Base-by-base conservation (phyloP, 805 yeast genomes). In the Wickerhamia fluorescens region DNA sequence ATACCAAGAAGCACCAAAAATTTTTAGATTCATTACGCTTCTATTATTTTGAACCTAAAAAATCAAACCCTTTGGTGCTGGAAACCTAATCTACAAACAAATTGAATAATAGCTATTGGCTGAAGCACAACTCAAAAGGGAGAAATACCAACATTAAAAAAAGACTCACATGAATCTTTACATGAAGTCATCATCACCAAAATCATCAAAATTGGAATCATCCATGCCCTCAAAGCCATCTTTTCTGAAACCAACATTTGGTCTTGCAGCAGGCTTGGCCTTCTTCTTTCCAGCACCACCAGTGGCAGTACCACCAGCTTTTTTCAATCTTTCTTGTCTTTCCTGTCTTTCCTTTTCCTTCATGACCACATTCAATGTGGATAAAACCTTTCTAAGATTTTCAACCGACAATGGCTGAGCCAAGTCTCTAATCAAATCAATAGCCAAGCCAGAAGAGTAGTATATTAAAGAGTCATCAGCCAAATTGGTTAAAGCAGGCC, bases 231-330 rank as follows among this genome's bases (percentile, higher is more conserved):
- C 75, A 22, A 68, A 66, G 29, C 62, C 64, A 47, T 78, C 86
- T 57, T 80, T 79, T 68, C 78, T 82, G 59, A 69, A 69, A 27
- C 73, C 56, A 27, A 58, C 60, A 38, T 62, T 74, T 29, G 82
- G 66, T 53, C 78, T 80, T 25, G 85, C 80, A 33, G 75, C 58
- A 33, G 84, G 80, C 58, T 82, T 81, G 34, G 86, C 95, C 75
- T 88, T 89, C 75, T 82, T 81, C 73, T 88, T 87, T 59, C 95
- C 94, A 21, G 94, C 92, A 53, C 96, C 96, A 46, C 94, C 94
- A 14, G 85, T 73, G 22, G 89, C 75, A 16, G 94, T 82, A 40
- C 89, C 92, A 38, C 92, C 89, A 31, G 84, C 69, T 53, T 78
- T 80, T 44, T 81, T 73, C 47, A 83, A 62, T 56, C 96, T 77